Base-by-base conservation (phyloP, 768 basidiomycete genomes). In the Nevesoporus exiguus region DNA sequence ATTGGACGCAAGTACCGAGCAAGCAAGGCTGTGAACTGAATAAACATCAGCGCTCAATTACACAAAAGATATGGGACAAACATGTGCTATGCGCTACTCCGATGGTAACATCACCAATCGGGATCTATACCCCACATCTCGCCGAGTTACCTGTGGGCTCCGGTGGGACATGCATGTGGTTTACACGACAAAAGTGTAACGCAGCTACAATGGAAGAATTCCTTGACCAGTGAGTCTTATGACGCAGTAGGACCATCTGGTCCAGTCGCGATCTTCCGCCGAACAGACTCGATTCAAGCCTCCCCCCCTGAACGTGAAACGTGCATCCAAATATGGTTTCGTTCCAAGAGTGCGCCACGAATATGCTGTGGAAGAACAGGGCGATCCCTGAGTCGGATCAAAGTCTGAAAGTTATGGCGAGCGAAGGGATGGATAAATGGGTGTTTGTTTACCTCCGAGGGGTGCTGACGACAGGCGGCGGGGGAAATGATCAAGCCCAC, bases 371-470 rank as follows among this genome's bases (percentile, higher is more conserved):
- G 55, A 51, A 31, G 47, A 52, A 58, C 44, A 40, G 49, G 57
- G 58, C 43, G 24, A 50, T 66, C 63, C 57, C 64, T 66, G 57
- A 62, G 34, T 52, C 65, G 66, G 65, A 66, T 68, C 65, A 66
- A 63, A 60, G 25, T 37, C 44, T 54, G 42, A 58, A 51, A 51
- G 42, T 22, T 27, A 58, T 37, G 49, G 54, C 53, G 47, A 56
- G 25, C 42, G 49, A 52, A 54, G 44, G 41, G 19, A 33, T 42
- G 49, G 29, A 52, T 44, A 54, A 44, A 52, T 51, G 39, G 39
- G 45, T 58, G 50, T 52, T 57, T 49, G 56, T 47, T 41, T 52
- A 51, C 43, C 47, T 58, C 46, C n/a, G n/a, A n/a, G n/a, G 51
- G 53, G 50, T 53, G 27, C 31, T 31, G 29, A 24, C 10, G 46